These are phyloP conservation scores for Calonectria hongkongensis DNA, from an alignment of 2,329 filamentous ascomycete species.

Conservation along the genomic window DNA sequence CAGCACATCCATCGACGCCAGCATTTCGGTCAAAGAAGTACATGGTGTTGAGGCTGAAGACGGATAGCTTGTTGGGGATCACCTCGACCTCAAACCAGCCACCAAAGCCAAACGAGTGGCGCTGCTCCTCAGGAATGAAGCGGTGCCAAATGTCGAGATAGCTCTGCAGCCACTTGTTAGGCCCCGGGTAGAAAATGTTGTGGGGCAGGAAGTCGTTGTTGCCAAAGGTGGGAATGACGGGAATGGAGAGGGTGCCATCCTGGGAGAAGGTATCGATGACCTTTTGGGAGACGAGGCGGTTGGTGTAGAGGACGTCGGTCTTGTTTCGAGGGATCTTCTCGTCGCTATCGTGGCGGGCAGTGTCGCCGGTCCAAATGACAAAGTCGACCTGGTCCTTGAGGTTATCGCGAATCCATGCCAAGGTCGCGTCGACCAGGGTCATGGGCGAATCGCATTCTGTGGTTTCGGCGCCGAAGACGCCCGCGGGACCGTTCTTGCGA, in stretches of 20 bases:
- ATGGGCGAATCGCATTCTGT: constrained; percentile 92
- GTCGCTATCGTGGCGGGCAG: constrained; percentile 91
- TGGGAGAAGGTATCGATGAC: constrained; percentile 84
- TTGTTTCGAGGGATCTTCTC: constrained; percentile 84
- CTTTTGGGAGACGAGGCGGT: constrained; percentile 83
- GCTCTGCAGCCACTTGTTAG: constrained; percentile 88
- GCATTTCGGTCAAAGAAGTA: constrained; percentile 97
- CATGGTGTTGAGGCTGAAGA: constrained; percentile 96
- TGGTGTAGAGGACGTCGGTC: constrained; percentile 85
- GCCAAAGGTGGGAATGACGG: constrained; percentile 91
- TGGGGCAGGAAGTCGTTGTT: constrained; percentile 99
- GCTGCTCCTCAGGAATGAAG: constrained; percentile 94
- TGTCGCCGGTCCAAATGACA: constrained; percentile 94
- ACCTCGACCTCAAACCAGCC: constrained; percentile 98
- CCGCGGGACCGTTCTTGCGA: constrained; percentile 83
- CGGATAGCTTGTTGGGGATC: constrained; percentile 87
- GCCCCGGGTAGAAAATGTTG: constrained; percentile 91
- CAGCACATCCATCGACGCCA: constrained; percentile 91
- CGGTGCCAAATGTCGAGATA: constrained; percentile 87
- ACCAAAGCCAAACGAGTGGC: constrained; percentile 91
- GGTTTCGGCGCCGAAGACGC: constrained; percentile 88
- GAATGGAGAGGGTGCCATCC: constrained; percentile 78
- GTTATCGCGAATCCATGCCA: constrained; percentile 89
- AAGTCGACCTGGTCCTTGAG: constrained; percentile 89
- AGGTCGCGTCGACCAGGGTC: constrained; percentile 88